A percentile compares a stretch with the other conserved stretches of the same genome.
These are phyloP conservation scores for Aphanomyces cochlioides DNA, from an alignment of 352 stramenopile species.

Conservation along the genomic window DNA sequence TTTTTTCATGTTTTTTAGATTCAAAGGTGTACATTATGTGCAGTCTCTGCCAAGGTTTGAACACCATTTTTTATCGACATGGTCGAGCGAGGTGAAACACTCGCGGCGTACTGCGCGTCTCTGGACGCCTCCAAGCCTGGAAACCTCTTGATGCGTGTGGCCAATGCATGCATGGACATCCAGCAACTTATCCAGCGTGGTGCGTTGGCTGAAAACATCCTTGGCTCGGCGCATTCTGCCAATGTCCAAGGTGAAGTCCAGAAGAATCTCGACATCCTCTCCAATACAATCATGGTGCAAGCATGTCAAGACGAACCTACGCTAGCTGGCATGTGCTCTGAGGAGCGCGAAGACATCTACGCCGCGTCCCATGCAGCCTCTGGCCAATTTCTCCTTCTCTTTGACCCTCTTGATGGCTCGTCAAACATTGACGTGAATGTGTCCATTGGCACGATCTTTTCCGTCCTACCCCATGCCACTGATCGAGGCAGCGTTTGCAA, in stretches of 20 bases:
- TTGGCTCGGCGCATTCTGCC: constrained; percentile 18
- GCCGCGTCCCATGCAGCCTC: neutral
- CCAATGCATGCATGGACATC: constrained; percentile 18
- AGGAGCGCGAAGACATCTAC: constrained; percentile 23
- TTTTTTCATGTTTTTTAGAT: too few species aligned
- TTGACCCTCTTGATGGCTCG: constrained; percentile 26
- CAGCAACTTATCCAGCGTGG: constrained; percentile 8
- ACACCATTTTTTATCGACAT: neutral
- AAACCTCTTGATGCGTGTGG: constrained; percentile 5
- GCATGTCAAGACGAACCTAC: neutral
- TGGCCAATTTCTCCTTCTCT: constrained; percentile 17
- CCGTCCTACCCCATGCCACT: neutral
- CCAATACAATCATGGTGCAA: constrained; percentile 7
- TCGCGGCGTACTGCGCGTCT: neutral
- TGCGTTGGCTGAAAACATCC: constrained; percentile 15
- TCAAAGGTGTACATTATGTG: neutral
- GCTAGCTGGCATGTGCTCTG: constrained; percentile 22
- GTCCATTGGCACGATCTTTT: constrained; percentile 24
- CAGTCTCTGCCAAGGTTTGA: neutral
- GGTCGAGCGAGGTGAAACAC: neutral
- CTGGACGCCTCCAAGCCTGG: neutral
- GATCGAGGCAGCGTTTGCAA: neutral
- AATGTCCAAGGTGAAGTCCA: constrained; percentile 28
- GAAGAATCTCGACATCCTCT: constrained; percentile 24
- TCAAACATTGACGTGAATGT: constrained; percentile 30